These are phyloP conservation scores for Trametes villosa DNA, from an alignment of 768 basidiomycete species.

Conservation along the genomic window DNA sequence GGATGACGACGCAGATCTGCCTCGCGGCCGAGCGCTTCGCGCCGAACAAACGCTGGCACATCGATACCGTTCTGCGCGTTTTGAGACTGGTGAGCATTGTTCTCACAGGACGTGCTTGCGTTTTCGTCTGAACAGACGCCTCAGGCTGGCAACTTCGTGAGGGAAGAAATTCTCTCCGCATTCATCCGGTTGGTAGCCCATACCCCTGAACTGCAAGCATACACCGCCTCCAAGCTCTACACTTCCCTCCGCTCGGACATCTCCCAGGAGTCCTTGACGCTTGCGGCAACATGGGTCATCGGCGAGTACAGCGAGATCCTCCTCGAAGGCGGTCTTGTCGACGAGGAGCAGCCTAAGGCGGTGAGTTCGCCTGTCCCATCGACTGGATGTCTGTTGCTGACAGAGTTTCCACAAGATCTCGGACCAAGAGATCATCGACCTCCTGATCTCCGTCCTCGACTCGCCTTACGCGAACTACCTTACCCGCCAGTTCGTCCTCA, in stretches of 20 bases:
- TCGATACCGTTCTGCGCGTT: conserved; percentile 93
- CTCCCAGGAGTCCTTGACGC: conserved; percentile 93
- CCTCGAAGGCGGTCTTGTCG: conserved; percentile 82
- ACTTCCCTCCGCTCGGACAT: conserved; percentile 87
- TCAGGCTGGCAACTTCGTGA: conserved; percentile 96
- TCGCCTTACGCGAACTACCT: conserved; percentile 95
- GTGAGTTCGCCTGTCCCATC: conserved; percentile 44
- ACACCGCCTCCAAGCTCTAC: conserved; percentile 92
- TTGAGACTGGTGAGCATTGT: conserved; percentile 75
- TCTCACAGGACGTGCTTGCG: not conserved
- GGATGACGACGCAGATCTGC: conserved; percentile 97
- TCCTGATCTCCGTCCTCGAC: conserved; percentile 83
- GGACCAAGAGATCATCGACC: conserved; percentile 84
- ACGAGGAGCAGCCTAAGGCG: conserved; percentile 70
- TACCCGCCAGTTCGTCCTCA: conserved; percentile 89
- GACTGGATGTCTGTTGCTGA: too few species aligned
- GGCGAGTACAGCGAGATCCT: conserved; percentile 95
- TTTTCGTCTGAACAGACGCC: not conserved
- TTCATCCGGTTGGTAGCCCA: conserved; percentile 97
- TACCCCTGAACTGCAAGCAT: conserved; percentile 95
- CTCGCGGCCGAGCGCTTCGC: conserved; percentile 96
- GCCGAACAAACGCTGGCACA: conserved; percentile 98
- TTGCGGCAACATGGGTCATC: conserved; percentile 93
- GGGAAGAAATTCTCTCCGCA: conserved; percentile 92
- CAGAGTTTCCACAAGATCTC: conserved; percentile 57